Base-by-base conservation (phyloP, 1,284 basidiomycete species). In the Spongispora temasekensis region DNA sequence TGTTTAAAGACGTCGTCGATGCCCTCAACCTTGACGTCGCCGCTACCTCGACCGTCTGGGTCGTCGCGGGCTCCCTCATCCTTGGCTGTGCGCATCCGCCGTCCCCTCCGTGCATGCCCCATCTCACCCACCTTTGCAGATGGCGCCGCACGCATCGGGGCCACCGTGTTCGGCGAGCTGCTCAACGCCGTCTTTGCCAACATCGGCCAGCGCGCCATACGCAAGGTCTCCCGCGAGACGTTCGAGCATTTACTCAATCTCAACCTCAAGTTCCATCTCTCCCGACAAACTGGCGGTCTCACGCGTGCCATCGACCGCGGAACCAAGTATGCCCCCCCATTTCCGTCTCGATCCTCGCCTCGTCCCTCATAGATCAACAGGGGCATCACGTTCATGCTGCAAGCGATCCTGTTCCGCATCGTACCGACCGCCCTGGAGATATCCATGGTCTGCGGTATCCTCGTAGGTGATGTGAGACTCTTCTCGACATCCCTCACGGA, bases 231-330 rank as follows among this genome's bases (percentile, higher is more conserved):
- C 0, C 81, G 91, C 27, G 90, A 95, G 66, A 98, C 97, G 0
- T 99, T 99, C 66, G 89, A 93, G 57, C 97, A 99, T 71, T 78
- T 99, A 1, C 83, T 99, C 63, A 85, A 91, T 67, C 85, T 99
- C 68, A 94, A 98, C 71, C 84, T 98, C 73, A 89, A 87, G 62
- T 99, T 98, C 77, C 97, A 99, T 72, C 82, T 99, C 25, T 89
- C 91, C 19, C 80, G 97, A 27, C 97, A 98, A 72, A 99, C 97
- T 0, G 97, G 97, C 42, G 97, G 97, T 7, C 80, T 99, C 46
- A 98, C 96, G 1, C 80, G 97, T 28, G 97, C 97, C 6, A 99
- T 99, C 68, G 97, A 99, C 75, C 83, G 97, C 10, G 97, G 97
- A 27, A 98, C 97, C 25, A 99, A 97, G 94, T 95, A 67, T 35